Evolutionary conservation across 1,284 basidiomycete species (phyloP).

Genomic region (Tilletia setariae): DNA sequence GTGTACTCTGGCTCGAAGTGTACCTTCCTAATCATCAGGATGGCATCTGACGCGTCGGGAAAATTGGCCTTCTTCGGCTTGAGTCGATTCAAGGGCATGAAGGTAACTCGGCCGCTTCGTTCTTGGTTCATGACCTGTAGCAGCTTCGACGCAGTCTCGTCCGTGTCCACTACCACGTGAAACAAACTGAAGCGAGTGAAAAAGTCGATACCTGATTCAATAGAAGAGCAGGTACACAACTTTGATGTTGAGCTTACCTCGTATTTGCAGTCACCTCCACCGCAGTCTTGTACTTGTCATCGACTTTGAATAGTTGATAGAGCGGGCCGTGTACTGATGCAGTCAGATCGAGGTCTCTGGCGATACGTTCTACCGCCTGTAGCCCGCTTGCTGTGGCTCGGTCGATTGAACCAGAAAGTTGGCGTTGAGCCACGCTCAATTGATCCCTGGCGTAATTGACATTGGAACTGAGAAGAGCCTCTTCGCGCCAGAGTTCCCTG

Average conservation of each 20-base stretch:
- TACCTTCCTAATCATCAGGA: slow-evolving; percentile 74
- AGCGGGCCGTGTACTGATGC: slow-evolving; percentile 80
- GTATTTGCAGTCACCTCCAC: slow-evolving; percentile 78
- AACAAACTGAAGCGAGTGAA: slow-evolving; percentile 68
- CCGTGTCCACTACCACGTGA: slow-evolving; percentile 94
- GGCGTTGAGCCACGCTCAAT: slow-evolving; percentile 75
- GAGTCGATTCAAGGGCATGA: slow-evolving; percentile 97
- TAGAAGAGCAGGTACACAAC: background rate
- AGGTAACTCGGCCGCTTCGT: slow-evolving; percentile 88
- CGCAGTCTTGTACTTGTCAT: slow-evolving; percentile 88
- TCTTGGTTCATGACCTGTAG: slow-evolving; percentile 87
- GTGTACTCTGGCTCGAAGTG: slow-evolving; percentile 69
- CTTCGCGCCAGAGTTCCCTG: slow-evolving; percentile 66
- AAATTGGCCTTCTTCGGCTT: slow-evolving; percentile 66
- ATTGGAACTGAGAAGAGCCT: slow-evolving; percentile 70
- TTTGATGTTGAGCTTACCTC: slow-evolving; percentile 55
- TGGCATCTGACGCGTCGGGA: slow-evolving; percentile 73
- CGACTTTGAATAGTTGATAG: slow-evolving; percentile 87
- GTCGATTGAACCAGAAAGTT: slow-evolving; percentile 69
- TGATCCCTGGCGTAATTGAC: slow-evolving; percentile 73
- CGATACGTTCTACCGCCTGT: slow-evolving; percentile 76
- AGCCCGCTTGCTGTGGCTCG: slow-evolving; percentile 87
- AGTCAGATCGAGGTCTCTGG: slow-evolving; percentile 68
- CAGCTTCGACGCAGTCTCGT: slow-evolving; percentile 81
- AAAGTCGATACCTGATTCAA: background rate